phyloP scores from a whole-genome alignment of 176 grass and related monocot genomes.

The Rhynchospora pubera region DNA sequence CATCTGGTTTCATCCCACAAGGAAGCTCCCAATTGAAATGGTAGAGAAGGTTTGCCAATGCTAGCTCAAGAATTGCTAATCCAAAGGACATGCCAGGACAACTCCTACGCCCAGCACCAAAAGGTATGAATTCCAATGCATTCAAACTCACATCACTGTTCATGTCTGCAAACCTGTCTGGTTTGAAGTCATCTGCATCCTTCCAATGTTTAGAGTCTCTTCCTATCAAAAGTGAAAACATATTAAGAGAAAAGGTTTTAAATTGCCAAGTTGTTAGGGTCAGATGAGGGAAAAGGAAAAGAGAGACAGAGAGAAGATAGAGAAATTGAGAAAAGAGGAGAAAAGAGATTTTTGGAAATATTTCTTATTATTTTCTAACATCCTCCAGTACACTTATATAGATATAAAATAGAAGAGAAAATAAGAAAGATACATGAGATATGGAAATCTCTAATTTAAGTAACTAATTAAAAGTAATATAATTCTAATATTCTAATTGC shows the following conservation, averaged over 20 bases:
- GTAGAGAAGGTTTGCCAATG: slow-evolving; percentile 21
- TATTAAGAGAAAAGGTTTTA: neutral
- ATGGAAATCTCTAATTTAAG: too few relatives aligned
- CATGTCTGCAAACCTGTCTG: neutral
- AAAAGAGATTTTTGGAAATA: too few relatives aligned
- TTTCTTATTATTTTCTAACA: too few relatives aligned
- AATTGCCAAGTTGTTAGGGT: too few relatives aligned
- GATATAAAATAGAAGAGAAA: too few relatives aligned
- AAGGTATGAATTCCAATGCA: slow-evolving; percentile 21
- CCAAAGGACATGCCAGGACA: slow-evolving; percentile 24
- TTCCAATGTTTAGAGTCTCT: slow-evolving; percentile 26
- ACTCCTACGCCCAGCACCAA: slow-evolving; percentile 22
- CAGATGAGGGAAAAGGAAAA: too few relatives aligned
- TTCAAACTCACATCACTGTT: slow-evolving; percentile 7
- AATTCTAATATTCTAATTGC: too few relatives aligned
- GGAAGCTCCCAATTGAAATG: slow-evolving; percentile 23
- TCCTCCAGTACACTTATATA: too few relatives aligned
- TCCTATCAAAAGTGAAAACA: neutral
- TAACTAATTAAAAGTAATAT: too few relatives aligned
- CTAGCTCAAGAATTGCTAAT: neutral
- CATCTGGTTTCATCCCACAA: neutral
- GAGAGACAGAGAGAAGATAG: too few relatives aligned
- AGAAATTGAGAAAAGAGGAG: too few relatives aligned
- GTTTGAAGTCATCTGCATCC: slow-evolving; percentile 14
- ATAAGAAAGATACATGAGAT: too few relatives aligned